Evolutionary conservation across 2,329 filamentous ascomycete genomes (phyloP), one percentile per base, ranked within the genome.

Genomic region (Penicillium sp.): DNA sequence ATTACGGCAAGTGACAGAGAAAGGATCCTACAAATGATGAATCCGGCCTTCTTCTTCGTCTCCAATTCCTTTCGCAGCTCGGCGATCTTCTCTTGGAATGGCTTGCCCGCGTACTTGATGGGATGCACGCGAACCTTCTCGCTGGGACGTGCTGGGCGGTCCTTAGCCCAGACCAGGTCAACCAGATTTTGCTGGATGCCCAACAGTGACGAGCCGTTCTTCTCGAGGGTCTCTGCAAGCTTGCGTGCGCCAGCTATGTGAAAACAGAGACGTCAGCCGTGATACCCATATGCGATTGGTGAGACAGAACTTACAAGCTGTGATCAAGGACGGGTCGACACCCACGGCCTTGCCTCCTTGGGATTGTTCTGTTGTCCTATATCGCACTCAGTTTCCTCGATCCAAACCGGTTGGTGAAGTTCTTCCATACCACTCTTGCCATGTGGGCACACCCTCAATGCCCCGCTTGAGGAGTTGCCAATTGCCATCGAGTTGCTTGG

Each of bases 391-490:
- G 51, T 49, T 17, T 42, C 20, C 33, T 24, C n/a, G n/a, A 10
- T 18, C 39, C 33, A 17, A 4, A 43, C 32, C 10, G 1, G 32
- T 15, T 6, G 1, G 39, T 56, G 26, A 46, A 30, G 18, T 24
- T 45, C 6, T 48, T 21, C 13, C 64, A 49, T 86, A 85, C 94
- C 94, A 99, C 73, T 97, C 94, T 69, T 97, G 91, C 90, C 94
- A 99, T 0, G 93, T 97, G 1, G 91, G 93, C 8, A 97, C 91
- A 72, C 96, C 91, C 68, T 94, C 90, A 41, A 96, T 80, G 5
- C 94, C 94, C 66, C 96, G 91, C 78, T 97, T 99, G 55, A 99
- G 79, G 33, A 99, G 79, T 43, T 84, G 78, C 94, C 94, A 99
- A 72, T 97, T 97, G 65, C 75, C 77, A 71, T 97, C 94, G 24